A percentile compares a stretch with the other conserved stretches of the same genome.
Evolutionary conservation across 2,329 filamentous ascomycete species (phyloP).

Genomic region (Penicillium capsulatum): DNA sequence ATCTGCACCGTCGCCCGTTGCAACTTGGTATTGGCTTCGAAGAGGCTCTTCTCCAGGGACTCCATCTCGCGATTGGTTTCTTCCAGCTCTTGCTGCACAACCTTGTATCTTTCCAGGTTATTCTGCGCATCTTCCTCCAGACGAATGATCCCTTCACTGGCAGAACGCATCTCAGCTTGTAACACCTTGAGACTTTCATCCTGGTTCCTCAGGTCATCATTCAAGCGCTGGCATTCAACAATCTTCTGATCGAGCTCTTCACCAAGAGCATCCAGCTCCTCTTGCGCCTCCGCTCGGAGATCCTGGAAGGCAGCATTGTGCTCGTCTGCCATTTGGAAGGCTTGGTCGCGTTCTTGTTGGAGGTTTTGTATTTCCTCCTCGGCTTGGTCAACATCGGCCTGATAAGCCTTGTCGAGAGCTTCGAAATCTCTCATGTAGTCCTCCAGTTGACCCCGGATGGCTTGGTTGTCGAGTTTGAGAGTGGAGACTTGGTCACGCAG

Average conservation of each 20-base stretch:
- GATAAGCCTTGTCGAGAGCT: conserved; percentile 64
- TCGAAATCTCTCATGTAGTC: conserved; percentile 77
- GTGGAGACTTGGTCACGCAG: conserved; percentile 82
- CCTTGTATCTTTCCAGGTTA: conserved; percentile 72
- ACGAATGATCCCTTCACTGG: conserved; percentile 79
- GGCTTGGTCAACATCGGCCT: conserved; percentile 74
- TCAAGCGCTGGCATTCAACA: conserved; percentile 65
- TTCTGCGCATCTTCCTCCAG: conserved; percentile 85
- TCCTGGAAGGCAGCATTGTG: conserved; percentile 51
- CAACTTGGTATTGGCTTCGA: conserved; percentile 81
- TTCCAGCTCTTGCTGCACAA: conserved; percentile 75
- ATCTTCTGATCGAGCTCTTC: conserved; percentile 68
- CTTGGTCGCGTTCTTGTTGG: conserved; percentile 81
- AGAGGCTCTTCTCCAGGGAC: conserved; percentile 74
- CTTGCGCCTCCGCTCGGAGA: conserved; percentile 55
- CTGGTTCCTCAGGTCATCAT: conserved; percentile 67
- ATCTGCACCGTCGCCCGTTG: conserved; percentile 85
- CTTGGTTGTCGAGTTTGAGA: conserved; percentile 83
- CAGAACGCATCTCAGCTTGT: conserved; percentile 86
- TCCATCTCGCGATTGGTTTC: conserved; percentile 85
- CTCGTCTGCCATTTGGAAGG: conserved; percentile 66
- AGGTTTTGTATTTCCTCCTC: conserved; percentile 75
- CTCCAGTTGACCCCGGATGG: conserved; percentile 77
- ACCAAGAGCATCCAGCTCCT: conserved; percentile 56
- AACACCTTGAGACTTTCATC: conserved; percentile 87